These are phyloP conservation scores for Cordyceps farinosa DNA, from an alignment of 2,329 filamentous ascomycete species.

Conservation along the genomic window DNA sequence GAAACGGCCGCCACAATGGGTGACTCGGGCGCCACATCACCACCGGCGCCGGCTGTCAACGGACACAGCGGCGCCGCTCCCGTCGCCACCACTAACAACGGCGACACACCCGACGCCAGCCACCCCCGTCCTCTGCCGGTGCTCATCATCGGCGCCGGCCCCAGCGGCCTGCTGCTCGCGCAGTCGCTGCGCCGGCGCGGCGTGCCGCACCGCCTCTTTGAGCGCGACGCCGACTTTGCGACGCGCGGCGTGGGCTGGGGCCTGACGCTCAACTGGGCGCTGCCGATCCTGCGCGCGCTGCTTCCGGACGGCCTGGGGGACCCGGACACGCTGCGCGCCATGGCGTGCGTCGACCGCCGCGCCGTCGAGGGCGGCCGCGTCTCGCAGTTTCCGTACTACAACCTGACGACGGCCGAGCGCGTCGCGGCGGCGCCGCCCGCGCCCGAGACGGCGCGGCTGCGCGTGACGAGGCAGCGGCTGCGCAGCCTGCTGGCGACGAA, in stretches of 20 bases:
- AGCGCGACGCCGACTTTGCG: slow-evolving; percentile 46
- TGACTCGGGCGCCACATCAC: neutral
- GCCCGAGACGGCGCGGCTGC: slow-evolving; percentile 42
- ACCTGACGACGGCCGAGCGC: slow-evolving; percentile 48
- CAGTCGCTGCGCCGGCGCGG: slow-evolving; percentile 31
- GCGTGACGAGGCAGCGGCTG: slow-evolving; percentile 46
- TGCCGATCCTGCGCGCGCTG: slow-evolving; percentile 48
- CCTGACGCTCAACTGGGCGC: slow-evolving; percentile 60
- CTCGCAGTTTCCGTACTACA: slow-evolving; percentile 52
- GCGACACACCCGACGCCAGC: neutral
- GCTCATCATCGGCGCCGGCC: slow-evolving; percentile 36
- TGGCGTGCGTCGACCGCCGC: slow-evolving; percentile 49
- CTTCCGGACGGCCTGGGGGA: slow-evolving; percentile 43
- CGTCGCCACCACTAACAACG: neutral
- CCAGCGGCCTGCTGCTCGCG: slow-evolving; percentile 37
- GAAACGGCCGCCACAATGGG: neutral
- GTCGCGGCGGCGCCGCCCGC: slow-evolving; percentile 40
- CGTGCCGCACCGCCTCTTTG: slow-evolving; percentile 47
- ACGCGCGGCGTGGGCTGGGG: slow-evolving; percentile 57
- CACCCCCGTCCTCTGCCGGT: slow-evolving; percentile 22
- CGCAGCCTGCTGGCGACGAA: slow-evolving; percentile 43
- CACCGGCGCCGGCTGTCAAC: neutral
- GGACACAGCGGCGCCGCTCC: neutral
- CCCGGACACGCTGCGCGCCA: slow-evolving; percentile 41
- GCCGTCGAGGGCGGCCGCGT: slow-evolving; percentile 45